Base-by-base conservation (phyloP, 768 basidiomycete species). In the Tephrocybe sp. region DNA sequence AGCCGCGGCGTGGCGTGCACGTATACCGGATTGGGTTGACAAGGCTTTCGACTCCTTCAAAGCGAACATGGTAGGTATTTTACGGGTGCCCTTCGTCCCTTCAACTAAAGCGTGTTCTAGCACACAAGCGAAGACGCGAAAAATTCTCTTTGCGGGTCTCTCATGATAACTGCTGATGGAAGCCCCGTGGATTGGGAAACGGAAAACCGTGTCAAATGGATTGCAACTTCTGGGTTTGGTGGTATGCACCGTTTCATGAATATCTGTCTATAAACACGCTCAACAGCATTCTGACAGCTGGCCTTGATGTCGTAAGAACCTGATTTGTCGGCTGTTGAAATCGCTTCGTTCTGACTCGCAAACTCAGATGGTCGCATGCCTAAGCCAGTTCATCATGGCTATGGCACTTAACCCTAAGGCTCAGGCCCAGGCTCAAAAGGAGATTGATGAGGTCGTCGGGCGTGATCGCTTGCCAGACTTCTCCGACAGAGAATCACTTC, bases 141-240 rank as follows among this genome's bases (percentile, higher is more conserved):
- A 26, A 58, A 58, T 42, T 58, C 57, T 2, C 26, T 58, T 2
- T 58, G 57, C 36, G 57, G 57, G 10, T 58, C 57, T 20, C 44
- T 58, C 21, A 55, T 58, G 54, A 58, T 58, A n/a, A 50, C 47
- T 9, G 24, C 50, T 6, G 57, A 55, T 23, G 57, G 57, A 9
- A 48, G 53, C 30, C 39, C 53, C 2, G 57, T 58, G 11, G 50
- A 55, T 36, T 21, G 46, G 7, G 57, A 55, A 28, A 58, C 57
- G 4, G 57, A 58, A 30, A 55, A 55, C 17, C 45, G 57, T n/a
- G 54, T 58, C 17, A 58, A 58, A 45, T 58, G 57, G 57, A 58
- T 58, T 32, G 57, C 57, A 18, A 50, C 57, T 10, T 58, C 57
- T 7, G 54, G 53, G 3, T 58, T 58, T 34, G 57, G 57, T 21